Base-by-base conservation (phyloP, 805 yeast species). In the Candida boleticola region DNA sequence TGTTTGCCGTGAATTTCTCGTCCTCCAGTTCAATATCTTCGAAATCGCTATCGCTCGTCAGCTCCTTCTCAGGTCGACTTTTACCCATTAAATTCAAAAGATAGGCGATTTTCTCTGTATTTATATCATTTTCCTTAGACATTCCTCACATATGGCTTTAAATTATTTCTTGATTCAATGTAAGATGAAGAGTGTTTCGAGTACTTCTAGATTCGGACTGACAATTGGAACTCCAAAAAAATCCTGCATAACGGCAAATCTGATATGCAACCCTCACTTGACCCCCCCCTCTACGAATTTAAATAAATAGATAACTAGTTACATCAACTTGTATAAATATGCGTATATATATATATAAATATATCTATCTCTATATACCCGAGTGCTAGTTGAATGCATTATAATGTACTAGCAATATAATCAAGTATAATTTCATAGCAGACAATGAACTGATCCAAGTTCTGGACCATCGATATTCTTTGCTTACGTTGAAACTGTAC, bases 391-490 rank as follows among this genome's bases (percentile, higher is more conserved):
- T n/a, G n/a, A n/a, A n/a, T 23, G 27, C 10, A 11, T 23, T 23
- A 23, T 23, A 23, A 7, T 23, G 11, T 23, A 11, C 27, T 23
- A 2, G 45, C 38, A 14, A 57, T 46, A 40, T 59, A 64, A 33
- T 54, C 41, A 14, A 63, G 42, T n/a, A 77, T 57, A 10, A 79
- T 68, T 47, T 88, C 93, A 60, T 88, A 87, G 58, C 92, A 83
- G 47, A 82, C 73, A 18, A 83, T 68, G 51, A 76, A 85, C 61
- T 87, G 96, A 45, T 83, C 80, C 45, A 86, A 71, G 53, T 80
- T 84, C 57, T 87, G 95, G 11, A 88, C 95, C 93, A 87, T 87
- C 4, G 89, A 81, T 20, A 87, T 71, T 49, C 96, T 64, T 60
- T 86, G 93, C 46, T 78, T 75, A 50, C 96, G 71, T 53, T 87